phyloP scores from a whole-genome alignment of 2,329 filamentous ascomycete genomes.

The Amylocarpus encephaloides region DNA sequence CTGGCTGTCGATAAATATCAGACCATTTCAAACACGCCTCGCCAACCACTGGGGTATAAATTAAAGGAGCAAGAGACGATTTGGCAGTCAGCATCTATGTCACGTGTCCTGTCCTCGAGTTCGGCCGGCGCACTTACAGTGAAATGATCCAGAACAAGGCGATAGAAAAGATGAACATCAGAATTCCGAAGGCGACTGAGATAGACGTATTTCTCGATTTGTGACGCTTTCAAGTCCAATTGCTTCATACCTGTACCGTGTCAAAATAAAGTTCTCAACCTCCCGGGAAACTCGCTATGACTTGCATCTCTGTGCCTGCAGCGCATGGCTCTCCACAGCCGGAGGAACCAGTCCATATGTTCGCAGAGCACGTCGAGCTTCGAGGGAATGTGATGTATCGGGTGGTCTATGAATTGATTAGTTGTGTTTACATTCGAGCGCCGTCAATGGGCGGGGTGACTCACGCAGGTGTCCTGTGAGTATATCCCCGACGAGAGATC shows the following conservation, averaged over 20 bases:
- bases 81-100: conserved; percentile 2
- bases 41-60: conserved; percentile 59
- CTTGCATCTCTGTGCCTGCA: conserved; percentile 27
- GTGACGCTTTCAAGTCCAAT: conserved; percentile 23
- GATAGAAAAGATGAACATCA: conserved; percentile 29
- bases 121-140: conserved; percentile 13
- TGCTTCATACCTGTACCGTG: conserved; percentile 25
- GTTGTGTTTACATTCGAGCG: background rate
- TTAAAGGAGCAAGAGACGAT: conserved; percentile 43
- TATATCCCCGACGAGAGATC: background rate
- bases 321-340: conserved; percentile 24
- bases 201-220: conserved; percentile 30
- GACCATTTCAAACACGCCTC: conserved; percentile 70
- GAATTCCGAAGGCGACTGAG: conserved; percentile 27
- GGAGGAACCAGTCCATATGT: conserved; percentile 27
- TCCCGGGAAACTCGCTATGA: background rate
- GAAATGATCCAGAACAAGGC: conserved; percentile 26
- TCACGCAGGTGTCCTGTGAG: conserved; percentile 6
- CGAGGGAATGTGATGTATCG: conserved; percentile 27
- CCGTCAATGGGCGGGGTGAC: conserved; percentile 2
- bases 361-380: conserved; percentile 21
- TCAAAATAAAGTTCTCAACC: background rate
- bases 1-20: conserved; percentile 66
- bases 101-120: background rate
- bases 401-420: conserved; percentile 9